Percentiles rank a stretch among this genome's conserved stretches.
phyloP scores from a whole-genome alignment of 1,284 basidiomycete species.

The Ganoderma multipileum region DNA sequence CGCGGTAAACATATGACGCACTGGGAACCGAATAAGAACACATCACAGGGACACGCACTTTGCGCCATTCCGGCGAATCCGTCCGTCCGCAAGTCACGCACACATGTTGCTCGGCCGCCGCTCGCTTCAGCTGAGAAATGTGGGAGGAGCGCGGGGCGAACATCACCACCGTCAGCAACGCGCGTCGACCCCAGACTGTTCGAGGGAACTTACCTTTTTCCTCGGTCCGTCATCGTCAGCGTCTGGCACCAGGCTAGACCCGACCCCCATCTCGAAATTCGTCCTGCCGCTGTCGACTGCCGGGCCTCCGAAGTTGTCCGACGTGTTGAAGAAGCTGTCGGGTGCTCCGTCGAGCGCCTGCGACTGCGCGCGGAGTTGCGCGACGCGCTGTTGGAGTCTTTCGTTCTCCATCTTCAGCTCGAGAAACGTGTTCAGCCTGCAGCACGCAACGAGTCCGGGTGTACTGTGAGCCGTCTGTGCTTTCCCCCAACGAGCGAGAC shows the following conservation, averaged over 20 bases:
- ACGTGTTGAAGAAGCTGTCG: slow-evolving; percentile 21
- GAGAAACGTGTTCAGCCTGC: slow-evolving; percentile 77
- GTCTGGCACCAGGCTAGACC: slow-evolving; percentile 8
- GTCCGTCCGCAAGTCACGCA: slow-evolving; percentile 83
- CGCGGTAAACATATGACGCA: slow-evolving; percentile 26
- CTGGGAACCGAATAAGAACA: slow-evolving; percentile 25
- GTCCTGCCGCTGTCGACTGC: slow-evolving; percentile 11
- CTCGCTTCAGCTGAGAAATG: slow-evolving; percentile 47
- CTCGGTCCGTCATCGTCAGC: slow-evolving; percentile 33
- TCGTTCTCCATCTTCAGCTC: slow-evolving; percentile 84
- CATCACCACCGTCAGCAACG: background rate
- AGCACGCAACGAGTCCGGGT: background rate
- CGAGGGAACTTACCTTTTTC: slow-evolving; percentile 47
- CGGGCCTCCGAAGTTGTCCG: slow-evolving; percentile 22
- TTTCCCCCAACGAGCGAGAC: background rate
- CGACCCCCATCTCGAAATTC: slow-evolving; percentile 16
- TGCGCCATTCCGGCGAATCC: slow-evolving; percentile 86
- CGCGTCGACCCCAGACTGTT: background rate
- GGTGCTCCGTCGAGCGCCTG: slow-evolving; percentile 24
- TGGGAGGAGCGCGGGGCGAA: slow-evolving; percentile 44
- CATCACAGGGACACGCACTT: slow-evolving; percentile 50
- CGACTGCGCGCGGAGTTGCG: slow-evolving; percentile 47
- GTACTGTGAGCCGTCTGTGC: background rate
- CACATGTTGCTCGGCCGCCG: slow-evolving; percentile 66
- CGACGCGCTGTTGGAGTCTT: slow-evolving; percentile 61